Conservation (phyloP, 345 rosid genomes). For the Eucalyptus sp. region DNA sequence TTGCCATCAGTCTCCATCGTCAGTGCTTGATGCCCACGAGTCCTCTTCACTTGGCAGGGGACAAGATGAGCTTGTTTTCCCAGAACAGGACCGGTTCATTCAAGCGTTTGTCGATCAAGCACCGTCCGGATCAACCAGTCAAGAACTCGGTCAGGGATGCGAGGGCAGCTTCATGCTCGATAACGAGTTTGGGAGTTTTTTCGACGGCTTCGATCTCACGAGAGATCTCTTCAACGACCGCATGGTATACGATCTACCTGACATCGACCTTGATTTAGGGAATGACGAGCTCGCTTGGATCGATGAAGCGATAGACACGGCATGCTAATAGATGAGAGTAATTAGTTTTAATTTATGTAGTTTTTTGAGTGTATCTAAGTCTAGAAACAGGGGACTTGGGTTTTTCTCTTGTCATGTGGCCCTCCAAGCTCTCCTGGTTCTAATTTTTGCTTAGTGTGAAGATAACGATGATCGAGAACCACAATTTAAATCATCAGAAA, state of each 20-base stretch:
- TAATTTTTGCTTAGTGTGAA: not conserved
- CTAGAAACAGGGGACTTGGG: not conserved
- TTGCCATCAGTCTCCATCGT: conserved; percentile 24
- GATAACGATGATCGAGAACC: not conserved
- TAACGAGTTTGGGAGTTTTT: not conserved
- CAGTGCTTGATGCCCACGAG: conserved; percentile 28
- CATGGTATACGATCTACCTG: not conserved
- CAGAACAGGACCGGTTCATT: not conserved
- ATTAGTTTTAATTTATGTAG: not conserved
- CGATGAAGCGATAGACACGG: conserved; percentile 14
- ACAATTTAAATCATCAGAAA: not conserved
- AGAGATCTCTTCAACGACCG: not conserved
- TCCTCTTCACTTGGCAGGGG: not conserved
- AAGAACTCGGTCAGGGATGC: not conserved
- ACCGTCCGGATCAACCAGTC: not conserved
- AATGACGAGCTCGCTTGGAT: conserved; percentile 22
- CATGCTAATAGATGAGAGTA: not conserved
- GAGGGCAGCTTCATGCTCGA: not conserved
- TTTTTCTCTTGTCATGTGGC: not conserved
- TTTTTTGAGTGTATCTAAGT: not conserved
- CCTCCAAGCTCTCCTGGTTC: not conserved
- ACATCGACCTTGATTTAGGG: conserved; percentile 3
- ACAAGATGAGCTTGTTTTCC: not conserved
- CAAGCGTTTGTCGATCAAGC: not conserved
- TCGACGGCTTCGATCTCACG: not conserved